Evolutionary conservation across 768 basidiomycete species (phyloP).

Genomic region (Trametes cingulata): DNA sequence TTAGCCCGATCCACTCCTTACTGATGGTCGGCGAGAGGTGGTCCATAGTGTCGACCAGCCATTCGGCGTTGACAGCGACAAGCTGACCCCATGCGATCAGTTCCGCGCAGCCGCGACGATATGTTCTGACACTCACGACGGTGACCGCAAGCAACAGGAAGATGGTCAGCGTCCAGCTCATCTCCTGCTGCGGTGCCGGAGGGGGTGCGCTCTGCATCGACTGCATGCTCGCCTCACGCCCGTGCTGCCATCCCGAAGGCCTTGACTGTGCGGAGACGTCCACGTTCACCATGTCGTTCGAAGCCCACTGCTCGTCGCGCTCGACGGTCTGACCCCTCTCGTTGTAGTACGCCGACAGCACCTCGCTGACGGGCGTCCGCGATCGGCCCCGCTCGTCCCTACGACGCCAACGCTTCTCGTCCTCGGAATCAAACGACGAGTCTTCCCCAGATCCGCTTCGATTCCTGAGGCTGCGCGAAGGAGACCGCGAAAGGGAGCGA

Average conservation of each 20-base stretch:
- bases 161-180: conserved; percentile 62
- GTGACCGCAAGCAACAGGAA: conserved; percentile 60
- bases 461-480: neutral
- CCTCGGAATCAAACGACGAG: conserved; percentile 5
- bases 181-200: conserved; percentile 35
- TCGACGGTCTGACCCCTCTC: conserved; percentile 7
- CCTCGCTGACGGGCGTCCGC: conserved; percentile 19
- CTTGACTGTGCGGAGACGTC: neutral
- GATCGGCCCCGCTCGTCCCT: conserved; percentile 1
- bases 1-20: conserved; percentile 88
- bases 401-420: conserved; percentile 7
- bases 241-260: neutral
- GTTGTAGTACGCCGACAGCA: conserved; percentile 22
- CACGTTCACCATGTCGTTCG: conserved; percentile 36
- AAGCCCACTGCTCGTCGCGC: conserved; percentile 23
- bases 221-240: neutral
- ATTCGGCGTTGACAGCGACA: conserved; percentile 65
- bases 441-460: conserved; percentile 1
- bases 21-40: conserved; percentile 68
- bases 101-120: neutral
- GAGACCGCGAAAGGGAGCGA: neutral
- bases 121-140: conserved; percentile 45
- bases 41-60: conserved; percentile 83
- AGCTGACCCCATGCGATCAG: conserved; percentile 33
- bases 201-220: neutral